These are phyloP conservation scores for Fusarium decemcellulare DNA, from an alignment of 2,329 filamentous ascomycete species.

Conservation along the genomic window DNA sequence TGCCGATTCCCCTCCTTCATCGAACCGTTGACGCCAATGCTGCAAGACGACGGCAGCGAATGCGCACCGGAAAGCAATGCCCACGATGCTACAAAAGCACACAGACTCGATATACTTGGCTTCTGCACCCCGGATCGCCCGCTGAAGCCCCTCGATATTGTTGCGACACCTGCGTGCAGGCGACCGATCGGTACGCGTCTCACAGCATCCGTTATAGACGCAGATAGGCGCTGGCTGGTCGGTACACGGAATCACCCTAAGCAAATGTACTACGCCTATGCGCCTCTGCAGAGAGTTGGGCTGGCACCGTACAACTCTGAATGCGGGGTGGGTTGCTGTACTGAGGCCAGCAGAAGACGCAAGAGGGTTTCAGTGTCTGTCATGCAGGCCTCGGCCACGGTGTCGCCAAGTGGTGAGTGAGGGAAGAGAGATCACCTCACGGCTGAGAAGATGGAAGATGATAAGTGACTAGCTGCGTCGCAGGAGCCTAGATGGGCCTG, in stretches of 20 bases:
- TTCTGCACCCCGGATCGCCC: neutral
- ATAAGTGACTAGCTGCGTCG: conserved; percentile 16
- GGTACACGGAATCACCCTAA: neutral
- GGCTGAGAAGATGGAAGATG: neutral
- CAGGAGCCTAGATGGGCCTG: neutral
- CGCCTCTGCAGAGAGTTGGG: neutral
- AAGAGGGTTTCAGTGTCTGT: neutral
- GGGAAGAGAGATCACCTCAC: neutral
- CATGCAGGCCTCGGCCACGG: neutral
- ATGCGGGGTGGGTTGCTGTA: conserved; percentile 7
- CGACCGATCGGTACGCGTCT: conserved; percentile 1
- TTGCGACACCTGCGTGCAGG: neutral
- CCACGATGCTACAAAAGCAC: neutral
- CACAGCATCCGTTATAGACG: conserved; percentile 16
- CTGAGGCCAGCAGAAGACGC: conserved; percentile 11
- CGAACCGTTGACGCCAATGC: neutral
- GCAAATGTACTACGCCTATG: neutral
- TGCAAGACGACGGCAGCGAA: neutral
- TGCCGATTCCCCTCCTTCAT: neutral
- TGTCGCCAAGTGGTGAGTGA: neutral
- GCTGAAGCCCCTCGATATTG: neutral
- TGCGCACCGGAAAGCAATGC: neutral
- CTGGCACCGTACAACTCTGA: conserved; percentile 1
- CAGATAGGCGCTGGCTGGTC: conserved; percentile 7
- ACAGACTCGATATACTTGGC: neutral